Percentiles rank a stretch among this genome's conserved stretches.
phyloP scores from a whole-genome alignment of 371 early-diverging fungal genomes.

The Syncephalastrum racemosum region DNA sequence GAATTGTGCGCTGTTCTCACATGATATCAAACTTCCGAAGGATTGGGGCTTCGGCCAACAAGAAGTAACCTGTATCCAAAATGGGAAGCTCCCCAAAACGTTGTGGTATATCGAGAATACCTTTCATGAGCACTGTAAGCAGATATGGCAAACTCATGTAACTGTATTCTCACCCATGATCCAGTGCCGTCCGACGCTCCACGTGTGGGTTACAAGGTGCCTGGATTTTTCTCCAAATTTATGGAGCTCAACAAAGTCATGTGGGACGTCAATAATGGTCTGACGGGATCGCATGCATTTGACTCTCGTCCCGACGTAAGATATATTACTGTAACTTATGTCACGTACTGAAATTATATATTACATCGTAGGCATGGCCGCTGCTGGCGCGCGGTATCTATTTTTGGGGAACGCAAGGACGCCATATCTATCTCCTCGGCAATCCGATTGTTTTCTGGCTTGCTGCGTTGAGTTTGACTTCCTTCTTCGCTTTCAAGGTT shows the following conservation, averaged over 20 bases:
- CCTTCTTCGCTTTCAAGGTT: constrained; percentile 65
- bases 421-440: constrained; percentile 92
- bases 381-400: constrained; percentile 87
- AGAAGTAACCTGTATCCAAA: constrained; percentile 86
- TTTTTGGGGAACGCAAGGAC: constrained; percentile 81
- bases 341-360: neutral
- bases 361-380: constrained; percentile 66
- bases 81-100: constrained; percentile 62
- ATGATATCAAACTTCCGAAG: constrained; percentile 76
- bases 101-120: constrained; percentile 70
- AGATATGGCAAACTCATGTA: too few relatives aligned
- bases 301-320: constrained; percentile 75
- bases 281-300: constrained; percentile 93
- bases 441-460: constrained; percentile 95
- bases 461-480: constrained; percentile 58
- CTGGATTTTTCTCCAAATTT: constrained; percentile 82
- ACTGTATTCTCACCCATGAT: constrained; percentile 3
- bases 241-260: constrained; percentile 84
- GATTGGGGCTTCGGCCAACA: constrained; percentile 97
- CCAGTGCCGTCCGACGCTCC: constrained; percentile 51
- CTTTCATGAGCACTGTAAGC: constrained; percentile 48
- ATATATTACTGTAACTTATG: neutral
- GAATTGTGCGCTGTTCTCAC: constrained; percentile 80
- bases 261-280: constrained; percentile 87
- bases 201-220: constrained; percentile 54